Percentiles rank a stretch among this genome's conserved stretches.
Conservation (phyloP, 495 filamentous ascomycete species). For the Penicillium goetzii region DNA sequence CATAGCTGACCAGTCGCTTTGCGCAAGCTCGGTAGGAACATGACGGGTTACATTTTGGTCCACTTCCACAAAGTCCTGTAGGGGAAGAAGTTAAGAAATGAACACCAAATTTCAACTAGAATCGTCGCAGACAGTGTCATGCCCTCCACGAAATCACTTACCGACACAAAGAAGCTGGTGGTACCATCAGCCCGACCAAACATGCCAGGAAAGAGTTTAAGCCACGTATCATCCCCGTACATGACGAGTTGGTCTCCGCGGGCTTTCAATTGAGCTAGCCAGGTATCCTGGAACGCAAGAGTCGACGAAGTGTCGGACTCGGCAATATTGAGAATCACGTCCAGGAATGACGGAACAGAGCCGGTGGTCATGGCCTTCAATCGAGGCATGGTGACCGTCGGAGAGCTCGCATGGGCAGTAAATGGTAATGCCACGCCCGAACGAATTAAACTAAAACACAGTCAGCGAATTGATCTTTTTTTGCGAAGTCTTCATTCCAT, state of each 20-base stretch:
- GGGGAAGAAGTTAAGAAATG: constrained; percentile 1
- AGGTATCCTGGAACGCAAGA: constrained; percentile 86
- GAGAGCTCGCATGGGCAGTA: constrained; percentile 92
- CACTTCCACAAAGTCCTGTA: constrained; percentile 94
- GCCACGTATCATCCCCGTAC: constrained; percentile 98
- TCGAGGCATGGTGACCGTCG: constrained; percentile 97
- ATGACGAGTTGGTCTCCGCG: constrained; percentile 79
- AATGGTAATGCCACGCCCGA: constrained; percentile 85
- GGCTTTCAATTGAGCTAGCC: constrained; percentile 88
- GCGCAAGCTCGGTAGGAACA: constrained; percentile 71
- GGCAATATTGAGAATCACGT: constrained; percentile 95
- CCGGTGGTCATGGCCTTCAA: constrained; percentile 98
- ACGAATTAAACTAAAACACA: constrained; percentile 70
- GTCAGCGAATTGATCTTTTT: constrained; percentile 9
- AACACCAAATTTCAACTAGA: neutral
- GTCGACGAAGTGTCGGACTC: constrained; percentile 89
- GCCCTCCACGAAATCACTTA: constrained; percentile 51
- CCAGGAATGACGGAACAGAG: constrained; percentile 93
- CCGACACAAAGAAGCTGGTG: constrained; percentile 96
- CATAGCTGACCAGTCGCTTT: constrained; percentile 88
- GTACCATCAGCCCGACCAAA: constrained; percentile 90
- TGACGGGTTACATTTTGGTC: constrained; percentile 97
- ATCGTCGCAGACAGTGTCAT: no score
- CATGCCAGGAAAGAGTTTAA: constrained; percentile 89
- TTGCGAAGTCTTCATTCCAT: neutral